These are phyloP conservation scores for Aschersonia sp. DNA, from an alignment of 2,329 filamentous ascomycete genomes.

Conservation along the genomic window DNA sequence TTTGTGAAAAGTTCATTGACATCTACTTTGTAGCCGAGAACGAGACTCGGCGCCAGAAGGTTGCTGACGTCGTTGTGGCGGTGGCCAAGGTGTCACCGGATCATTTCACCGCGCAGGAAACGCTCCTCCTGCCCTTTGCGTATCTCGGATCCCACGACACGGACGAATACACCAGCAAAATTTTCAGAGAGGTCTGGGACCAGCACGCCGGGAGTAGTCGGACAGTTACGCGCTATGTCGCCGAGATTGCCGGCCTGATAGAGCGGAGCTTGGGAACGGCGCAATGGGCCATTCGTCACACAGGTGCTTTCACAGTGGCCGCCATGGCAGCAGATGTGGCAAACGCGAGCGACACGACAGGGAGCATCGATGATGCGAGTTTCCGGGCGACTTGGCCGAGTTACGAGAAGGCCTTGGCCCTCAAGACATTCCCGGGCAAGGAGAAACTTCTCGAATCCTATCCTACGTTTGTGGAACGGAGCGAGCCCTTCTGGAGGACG, in stretches of 20 bases:
- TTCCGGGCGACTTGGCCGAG: slow-evolving; percentile 64
- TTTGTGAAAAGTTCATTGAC: slow-evolving; percentile 40
- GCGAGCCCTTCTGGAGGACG: slow-evolving; percentile 39
- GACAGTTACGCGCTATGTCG: slow-evolving; percentile 69
- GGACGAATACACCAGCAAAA: slow-evolving; percentile 62
- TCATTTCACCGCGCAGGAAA: slow-evolving; percentile 65
- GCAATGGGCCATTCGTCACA: slow-evolving; percentile 85
- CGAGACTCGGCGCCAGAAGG: slow-evolving; percentile 56
- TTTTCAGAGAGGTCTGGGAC: slow-evolving; percentile 77
- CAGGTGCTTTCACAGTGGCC: slow-evolving; percentile 67
- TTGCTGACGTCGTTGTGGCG: slow-evolving; percentile 71
- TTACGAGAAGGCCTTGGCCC: slow-evolving; percentile 64
- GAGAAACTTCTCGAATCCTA: slow-evolving; percentile 71
- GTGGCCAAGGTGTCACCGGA: slow-evolving; percentile 81
- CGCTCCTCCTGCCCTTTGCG: slow-evolving; percentile 67
- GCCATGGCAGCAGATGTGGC: slow-evolving; percentile 55
- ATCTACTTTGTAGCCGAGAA: slow-evolving; percentile 77
- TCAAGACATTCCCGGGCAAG: slow-evolving; percentile 91
- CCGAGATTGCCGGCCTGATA: slow-evolving; percentile 63
- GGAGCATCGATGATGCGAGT: slow-evolving; percentile 44
- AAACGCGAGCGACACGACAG: slow-evolving; percentile 38
- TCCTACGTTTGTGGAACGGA: slow-evolving; percentile 59
- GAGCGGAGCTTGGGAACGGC: slow-evolving; percentile 58
- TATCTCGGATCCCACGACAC: slow-evolving; percentile 81
- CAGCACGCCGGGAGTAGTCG: slow-evolving; percentile 80